phyloP scores from a whole-genome alignment of 1,284 basidiomycete species.

The Fistulinella cinereoalba region DNA sequence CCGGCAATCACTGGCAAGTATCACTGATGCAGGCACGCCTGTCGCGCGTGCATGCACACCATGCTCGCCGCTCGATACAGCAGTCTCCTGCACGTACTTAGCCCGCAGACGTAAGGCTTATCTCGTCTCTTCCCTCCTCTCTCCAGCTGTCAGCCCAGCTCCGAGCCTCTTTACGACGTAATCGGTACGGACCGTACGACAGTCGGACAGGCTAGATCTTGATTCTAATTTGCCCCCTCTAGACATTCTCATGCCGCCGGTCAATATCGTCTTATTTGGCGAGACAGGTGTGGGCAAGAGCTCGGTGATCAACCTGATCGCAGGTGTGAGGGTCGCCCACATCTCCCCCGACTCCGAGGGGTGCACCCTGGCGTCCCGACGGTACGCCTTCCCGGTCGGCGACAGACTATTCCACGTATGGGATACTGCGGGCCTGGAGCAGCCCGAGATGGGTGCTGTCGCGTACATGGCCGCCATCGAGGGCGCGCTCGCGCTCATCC shows the following conservation, averaged over 20 bases:
- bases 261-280: constrained; percentile 28
- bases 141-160: neutral
- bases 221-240: neutral
- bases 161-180: neutral
- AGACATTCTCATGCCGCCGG: constrained; percentile 18
- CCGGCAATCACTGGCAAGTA: too few relatives aligned
- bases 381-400: constrained; percentile 13
- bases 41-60: constrained; percentile 2
- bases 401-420: constrained; percentile 23
- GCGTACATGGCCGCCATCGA: constrained; percentile 31
- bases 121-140: neutral
- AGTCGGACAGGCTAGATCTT: constrained; percentile 2
- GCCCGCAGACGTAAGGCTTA: neutral
- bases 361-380: constrained; percentile 28
- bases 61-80: neutral
- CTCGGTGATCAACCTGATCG: constrained; percentile 30
- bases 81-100: constrained; percentile 5
- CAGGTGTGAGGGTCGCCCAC: constrained; percentile 15
- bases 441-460: constrained; percentile 27
- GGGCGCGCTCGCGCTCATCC: constrained; percentile 33
- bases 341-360: constrained; percentile 15
- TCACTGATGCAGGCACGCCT: neutral
- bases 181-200: constrained; percentile 12
- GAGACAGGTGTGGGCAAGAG: constrained; percentile 26
- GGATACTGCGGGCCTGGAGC: constrained; percentile 40